Conservation (phyloP, 2,329 filamentous ascomycete species). For the Aspergillus japonicus region DNA sequence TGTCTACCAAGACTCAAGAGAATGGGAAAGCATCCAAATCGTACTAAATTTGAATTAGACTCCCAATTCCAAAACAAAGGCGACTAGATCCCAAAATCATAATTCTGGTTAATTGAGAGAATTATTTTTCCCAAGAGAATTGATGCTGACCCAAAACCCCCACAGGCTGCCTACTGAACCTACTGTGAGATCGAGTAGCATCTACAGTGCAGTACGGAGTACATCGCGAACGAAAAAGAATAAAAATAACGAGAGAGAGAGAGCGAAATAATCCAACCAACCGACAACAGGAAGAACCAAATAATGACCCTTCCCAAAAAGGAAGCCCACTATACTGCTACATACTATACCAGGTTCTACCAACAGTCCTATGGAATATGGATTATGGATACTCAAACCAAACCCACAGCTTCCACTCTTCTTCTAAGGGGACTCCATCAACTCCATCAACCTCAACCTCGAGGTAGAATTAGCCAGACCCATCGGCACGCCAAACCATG, state of each 20-base stretch:
- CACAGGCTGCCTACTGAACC: background rate
- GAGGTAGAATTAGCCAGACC: background rate
- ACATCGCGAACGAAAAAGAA: background rate
- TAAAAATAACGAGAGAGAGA: constrained; percentile 4
- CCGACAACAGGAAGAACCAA: background rate
- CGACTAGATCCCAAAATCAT: background rate
- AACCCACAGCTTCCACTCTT: background rate
- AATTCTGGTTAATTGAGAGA: background rate
- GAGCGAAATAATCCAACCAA: constrained; percentile 1
- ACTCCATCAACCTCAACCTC: too few species aligned
- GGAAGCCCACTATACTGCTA: too few species aligned
- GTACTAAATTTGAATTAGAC: background rate
- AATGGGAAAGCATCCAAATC: constrained; percentile 2
- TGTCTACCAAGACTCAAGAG: background rate
- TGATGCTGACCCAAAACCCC: background rate
- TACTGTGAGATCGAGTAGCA: background rate
- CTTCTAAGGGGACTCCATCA: background rate
- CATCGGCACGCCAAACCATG: constrained; percentile 11
- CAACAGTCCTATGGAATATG: too few species aligned
- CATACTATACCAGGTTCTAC: too few species aligned
- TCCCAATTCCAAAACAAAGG: background rate
- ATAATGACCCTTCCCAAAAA: constrained; percentile 1
- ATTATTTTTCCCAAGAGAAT: background rate
- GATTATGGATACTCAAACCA: too few species aligned
- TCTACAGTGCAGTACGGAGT: too few species aligned